phyloP scores from a whole-genome alignment of 257 asterid species.

The Nicotiana sylvestris region DNA sequence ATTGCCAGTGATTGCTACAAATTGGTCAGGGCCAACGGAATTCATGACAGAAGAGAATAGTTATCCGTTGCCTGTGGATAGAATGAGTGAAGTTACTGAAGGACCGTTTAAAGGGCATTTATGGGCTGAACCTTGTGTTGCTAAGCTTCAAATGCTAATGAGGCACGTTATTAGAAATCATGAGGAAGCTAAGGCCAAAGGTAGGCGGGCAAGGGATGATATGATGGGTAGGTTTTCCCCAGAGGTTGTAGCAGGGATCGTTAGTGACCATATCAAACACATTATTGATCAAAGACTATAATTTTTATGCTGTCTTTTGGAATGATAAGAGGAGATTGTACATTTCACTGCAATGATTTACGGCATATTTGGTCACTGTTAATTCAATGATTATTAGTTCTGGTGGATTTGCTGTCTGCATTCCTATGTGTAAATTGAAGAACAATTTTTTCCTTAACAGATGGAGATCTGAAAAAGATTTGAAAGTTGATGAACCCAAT shows the following conservation, averaged over 20 bases:
- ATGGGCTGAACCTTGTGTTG: constrained; percentile 84
- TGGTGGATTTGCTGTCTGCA: too few species aligned
- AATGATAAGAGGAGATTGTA: neutral
- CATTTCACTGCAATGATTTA: neutral
- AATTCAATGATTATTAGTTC: neutral
- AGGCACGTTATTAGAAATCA: constrained; percentile 41
- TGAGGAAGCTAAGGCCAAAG: constrained; percentile 52
- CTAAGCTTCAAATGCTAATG: constrained; percentile 54
- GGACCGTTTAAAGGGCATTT: constrained; percentile 80
- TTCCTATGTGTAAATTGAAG: neutral
- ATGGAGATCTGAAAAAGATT: neutral
- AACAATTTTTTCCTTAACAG: neutral
- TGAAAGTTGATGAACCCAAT: neutral
- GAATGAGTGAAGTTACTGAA: constrained; percentile 58
- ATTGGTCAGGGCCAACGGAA: constrained; percentile 95
- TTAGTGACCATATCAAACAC: constrained; percentile 39
- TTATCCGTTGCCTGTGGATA: constrained; percentile 55
- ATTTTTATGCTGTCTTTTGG: neutral
- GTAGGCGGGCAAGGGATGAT: constrained; percentile 60
- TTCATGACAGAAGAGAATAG: constrained; percentile 62
- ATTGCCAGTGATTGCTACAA: constrained; percentile 75
- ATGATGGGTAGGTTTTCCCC: constrained; percentile 62
- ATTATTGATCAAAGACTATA: constrained; percentile 19
- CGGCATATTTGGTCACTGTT: neutral
- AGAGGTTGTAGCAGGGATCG: constrained; percentile 48